phyloP scores from a whole-genome alignment of 192 early-diverging fungal genomes.

The Umbelopsis sp. region DNA sequence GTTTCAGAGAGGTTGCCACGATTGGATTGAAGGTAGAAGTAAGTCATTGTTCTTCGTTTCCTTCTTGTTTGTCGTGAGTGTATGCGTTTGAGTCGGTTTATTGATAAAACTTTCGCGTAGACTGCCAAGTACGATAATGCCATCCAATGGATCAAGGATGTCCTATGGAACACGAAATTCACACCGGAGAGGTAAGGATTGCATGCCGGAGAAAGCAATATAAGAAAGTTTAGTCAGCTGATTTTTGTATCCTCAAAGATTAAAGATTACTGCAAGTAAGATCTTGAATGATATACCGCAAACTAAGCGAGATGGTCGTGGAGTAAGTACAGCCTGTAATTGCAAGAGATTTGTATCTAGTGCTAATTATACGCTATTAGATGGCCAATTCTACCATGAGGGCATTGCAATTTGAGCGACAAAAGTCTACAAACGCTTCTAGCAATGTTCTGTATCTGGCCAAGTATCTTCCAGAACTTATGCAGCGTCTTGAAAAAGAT shows the following conservation, averaged over 20 bases:
- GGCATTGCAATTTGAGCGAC: constrained; percentile 44
- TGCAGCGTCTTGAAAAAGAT: constrained; percentile 47
- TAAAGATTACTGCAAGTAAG: constrained; percentile 58
- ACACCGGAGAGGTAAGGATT: constrained; percentile 45
- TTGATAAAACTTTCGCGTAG: constrained; percentile 5
- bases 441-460: constrained; percentile 50
- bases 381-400: constrained; percentile 50
- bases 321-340: constrained; percentile 33
- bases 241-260: constrained; percentile 16
- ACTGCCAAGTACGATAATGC: constrained; percentile 53
- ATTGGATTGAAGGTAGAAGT: constrained; percentile 42
- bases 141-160: constrained; percentile 55
- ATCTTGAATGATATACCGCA: constrained; percentile 59
- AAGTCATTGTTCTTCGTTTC: neutral
- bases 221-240: neutral
- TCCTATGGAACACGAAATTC: constrained; percentile 60
- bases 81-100: neutral
- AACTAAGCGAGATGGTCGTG: constrained; percentile 57
- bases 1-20: constrained; percentile 42
- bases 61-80: neutral
- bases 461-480: constrained; percentile 49
- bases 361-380: constrained; percentile 24
- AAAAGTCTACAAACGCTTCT: constrained; percentile 50
- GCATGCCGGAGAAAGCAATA: neutral
- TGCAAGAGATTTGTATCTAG: neutral